Conservation (phyloP, 176 grass and related monocot genomes). For the bread wheat (Triticum aestivum) region IWGSC_CS_RefSeq_v2.1 NC_057795.1:586965401-586965900, state of each 20-base stretch:
- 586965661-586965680: constrained; percentile 13
- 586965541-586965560: constrained; percentile 13
- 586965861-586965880: neutral
- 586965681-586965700: neutral
- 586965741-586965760: neutral
- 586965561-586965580: constrained; percentile 36
- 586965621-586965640: constrained; percentile 65
- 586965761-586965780: constrained; percentile 78
- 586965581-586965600: constrained; percentile 41
- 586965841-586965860: constrained; percentile 78
- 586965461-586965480: constrained; percentile 53
- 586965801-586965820: constrained; percentile 86
- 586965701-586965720: neutral
- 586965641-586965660: constrained; percentile 44
- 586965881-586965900: neutral
- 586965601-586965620: constrained; percentile 46
- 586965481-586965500: constrained; percentile 24
- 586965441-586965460: constrained; percentile 64
- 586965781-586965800: constrained; percentile 84
- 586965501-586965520: neutral
- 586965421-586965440: constrained; percentile 57
- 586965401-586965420: constrained; percentile 10
- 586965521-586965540: neutral
- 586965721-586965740: neutral
- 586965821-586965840: constrained; percentile 79